phyloP scores from a whole-genome alignment of 1,284 basidiomycete genomes.

The Coriolopsis trogii region DNA sequence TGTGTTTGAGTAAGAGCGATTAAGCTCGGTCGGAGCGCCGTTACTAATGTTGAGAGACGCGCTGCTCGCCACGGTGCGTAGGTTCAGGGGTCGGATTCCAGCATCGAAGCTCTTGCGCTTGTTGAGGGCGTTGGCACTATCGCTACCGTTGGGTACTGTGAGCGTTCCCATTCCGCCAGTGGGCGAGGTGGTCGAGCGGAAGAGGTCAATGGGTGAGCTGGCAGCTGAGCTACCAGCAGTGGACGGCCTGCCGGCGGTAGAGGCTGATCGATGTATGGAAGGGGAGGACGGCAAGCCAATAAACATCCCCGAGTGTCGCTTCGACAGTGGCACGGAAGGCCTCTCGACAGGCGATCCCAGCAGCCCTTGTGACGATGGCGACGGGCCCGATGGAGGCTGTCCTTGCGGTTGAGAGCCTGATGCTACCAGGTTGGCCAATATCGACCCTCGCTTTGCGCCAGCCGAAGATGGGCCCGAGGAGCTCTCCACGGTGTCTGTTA shows the following conservation, averaged over 20 bases:
- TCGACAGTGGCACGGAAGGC: constrained; percentile 21
- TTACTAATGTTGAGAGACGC: constrained; percentile 25
- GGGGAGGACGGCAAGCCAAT: constrained; percentile 24
- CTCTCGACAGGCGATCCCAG: constrained; percentile 21
- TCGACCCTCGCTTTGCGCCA: constrained; percentile 12
- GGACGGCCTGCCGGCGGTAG: constrained; percentile 18
- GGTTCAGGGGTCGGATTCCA: constrained; percentile 53
- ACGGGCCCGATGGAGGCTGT: constrained; percentile 8
- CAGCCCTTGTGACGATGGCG: constrained; percentile 16
- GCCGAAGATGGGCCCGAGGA: constrained; percentile 17
- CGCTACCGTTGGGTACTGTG: constrained; percentile 24
- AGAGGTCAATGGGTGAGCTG: constrained; percentile 24
- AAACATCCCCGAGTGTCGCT: constrained; percentile 24
- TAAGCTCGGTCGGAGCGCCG: constrained; percentile 35
- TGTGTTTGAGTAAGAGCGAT: constrained; percentile 27
- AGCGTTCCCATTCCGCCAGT: constrained; percentile 26
- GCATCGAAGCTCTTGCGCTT: constrained; percentile 65
- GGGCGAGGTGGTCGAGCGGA: constrained; percentile 26
- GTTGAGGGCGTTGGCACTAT: constrained; percentile 29
- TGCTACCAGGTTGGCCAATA: constrained; percentile 12
- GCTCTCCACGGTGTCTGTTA: constrained; percentile 15
- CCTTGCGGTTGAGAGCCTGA: constrained; percentile 18
- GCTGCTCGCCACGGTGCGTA: constrained; percentile 29
- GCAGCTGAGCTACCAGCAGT: constrained; percentile 18
- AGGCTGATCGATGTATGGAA: constrained; percentile 18